These are phyloP conservation scores for Artemisia tridentata DNA, from an alignment of 129 eudicot species.

Conservation along the genomic window DNA sequence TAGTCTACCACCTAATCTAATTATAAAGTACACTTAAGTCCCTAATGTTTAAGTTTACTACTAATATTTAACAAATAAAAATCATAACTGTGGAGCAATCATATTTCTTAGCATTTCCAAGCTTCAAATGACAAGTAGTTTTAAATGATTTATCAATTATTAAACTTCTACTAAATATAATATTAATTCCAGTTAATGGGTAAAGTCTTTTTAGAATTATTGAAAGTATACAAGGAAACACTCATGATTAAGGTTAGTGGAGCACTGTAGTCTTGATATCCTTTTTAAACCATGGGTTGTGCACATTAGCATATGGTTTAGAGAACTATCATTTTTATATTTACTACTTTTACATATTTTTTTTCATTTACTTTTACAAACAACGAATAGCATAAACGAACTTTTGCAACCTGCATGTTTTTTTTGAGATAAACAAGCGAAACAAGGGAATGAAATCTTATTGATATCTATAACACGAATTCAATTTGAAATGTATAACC, in stretches of 20 bases:
- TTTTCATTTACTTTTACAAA: too few species aligned
- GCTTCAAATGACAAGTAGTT: not conserved
- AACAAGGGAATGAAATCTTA: too few species aligned
- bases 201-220: slow-evolving; percentile 38
- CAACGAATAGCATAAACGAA: too few species aligned
- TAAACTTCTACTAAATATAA: not conserved
- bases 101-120: not conserved
- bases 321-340: not conserved
- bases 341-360: not conserved
- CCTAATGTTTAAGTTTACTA: too few species aligned
- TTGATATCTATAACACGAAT: too few species aligned
- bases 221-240: slow-evolving; percentile 35
- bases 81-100: too few species aligned
- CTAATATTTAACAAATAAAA: too few species aligned
- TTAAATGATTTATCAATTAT: not conserved
- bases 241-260: slow-evolving; percentile 36
- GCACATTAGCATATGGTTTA: slow-evolving; percentile 7
- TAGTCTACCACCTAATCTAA: too few species aligned
- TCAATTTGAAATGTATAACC: too few species aligned
- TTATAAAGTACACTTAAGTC: too few species aligned
- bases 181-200: slow-evolving; percentile 20
- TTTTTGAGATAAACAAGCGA: too few species aligned
- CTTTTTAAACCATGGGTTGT: not conserved
- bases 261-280: slow-evolving; percentile 10
- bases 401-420: too few species aligned